Percentiles rank a stretch among this genome's conserved stretches.
Conservation (phyloP, 768 basidiomycete genomes). For the Hydnum rufescens region DNA sequence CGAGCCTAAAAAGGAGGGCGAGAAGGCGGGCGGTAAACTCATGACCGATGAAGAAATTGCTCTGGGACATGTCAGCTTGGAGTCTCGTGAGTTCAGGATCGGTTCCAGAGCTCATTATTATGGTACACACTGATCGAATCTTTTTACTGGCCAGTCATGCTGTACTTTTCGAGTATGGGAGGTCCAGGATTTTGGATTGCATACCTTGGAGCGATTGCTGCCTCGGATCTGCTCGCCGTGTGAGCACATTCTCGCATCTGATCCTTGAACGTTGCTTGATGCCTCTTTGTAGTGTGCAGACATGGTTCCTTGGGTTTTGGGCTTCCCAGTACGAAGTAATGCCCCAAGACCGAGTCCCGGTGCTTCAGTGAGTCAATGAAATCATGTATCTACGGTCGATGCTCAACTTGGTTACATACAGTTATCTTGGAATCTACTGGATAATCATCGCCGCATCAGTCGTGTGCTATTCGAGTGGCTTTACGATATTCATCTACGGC, state of each 20-base stretch:
- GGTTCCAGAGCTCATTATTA: not conserved
- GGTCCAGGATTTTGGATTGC: slow-evolving; percentile 18
- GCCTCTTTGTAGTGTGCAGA: slow-evolving; percentile 13
- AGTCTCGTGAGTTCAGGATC: slow-evolving; percentile 20
- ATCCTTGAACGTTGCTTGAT: not conserved
- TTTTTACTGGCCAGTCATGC: slow-evolving; percentile 20
- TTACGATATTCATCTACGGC: slow-evolving; percentile 27
- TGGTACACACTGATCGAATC: not conserved
- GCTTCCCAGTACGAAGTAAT: slow-evolving; percentile 4
- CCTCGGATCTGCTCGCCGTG: slow-evolving; percentile 12
- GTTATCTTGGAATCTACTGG: slow-evolving; percentile 31
- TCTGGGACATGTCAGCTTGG: slow-evolving; percentile 37
- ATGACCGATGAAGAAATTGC: slow-evolving; percentile 44
- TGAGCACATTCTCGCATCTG: not conserved
- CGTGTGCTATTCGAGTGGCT: slow-evolving; percentile 19
- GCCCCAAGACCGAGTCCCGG: slow-evolving; percentile 19
- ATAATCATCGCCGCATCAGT: slow-evolving; percentile 19
- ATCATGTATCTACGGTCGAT: not conserved
- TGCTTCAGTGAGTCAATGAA: slow-evolving; percentile 16
- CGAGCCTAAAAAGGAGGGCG: slow-evolving; percentile 10
- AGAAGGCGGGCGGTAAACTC: slow-evolving; percentile 31
- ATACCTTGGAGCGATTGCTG: slow-evolving; percentile 11
- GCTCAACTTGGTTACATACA: slow-evolving; percentile 15
- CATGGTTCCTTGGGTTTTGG: slow-evolving; percentile 25
- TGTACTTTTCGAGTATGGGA: slow-evolving; percentile 18